phyloP scores from a whole-genome alignment of 371 early-diverging fungal species.

The Mucor saturninus region DNA sequence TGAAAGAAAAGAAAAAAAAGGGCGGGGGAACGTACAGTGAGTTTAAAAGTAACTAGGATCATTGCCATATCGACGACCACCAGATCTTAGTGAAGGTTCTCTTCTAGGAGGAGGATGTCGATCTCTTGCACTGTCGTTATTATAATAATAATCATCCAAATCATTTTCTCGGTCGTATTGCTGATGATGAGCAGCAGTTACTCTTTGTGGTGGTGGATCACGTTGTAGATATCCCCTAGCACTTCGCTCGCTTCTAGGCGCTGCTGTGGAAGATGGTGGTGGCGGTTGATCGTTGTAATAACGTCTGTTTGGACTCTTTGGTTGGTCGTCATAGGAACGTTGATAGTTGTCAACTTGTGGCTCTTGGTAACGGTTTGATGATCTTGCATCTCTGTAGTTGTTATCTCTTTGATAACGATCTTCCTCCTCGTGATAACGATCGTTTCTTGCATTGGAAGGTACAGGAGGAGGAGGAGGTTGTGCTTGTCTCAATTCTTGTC shows the following conservation, averaged over 20 bases:
- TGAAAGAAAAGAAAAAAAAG: background rate
- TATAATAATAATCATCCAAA: constrained; percentile 15
- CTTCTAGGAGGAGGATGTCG: constrained; percentile 6
- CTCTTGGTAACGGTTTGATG: background rate
- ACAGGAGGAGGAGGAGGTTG: constrained; percentile 13
- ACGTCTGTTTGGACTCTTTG: background rate
- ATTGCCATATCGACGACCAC: constrained; percentile 23
- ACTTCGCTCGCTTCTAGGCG: constrained; percentile 10
- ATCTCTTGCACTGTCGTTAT: background rate
- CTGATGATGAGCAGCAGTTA: background rate
- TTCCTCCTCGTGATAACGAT: background rate
- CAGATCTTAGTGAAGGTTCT: constrained; percentile 9
- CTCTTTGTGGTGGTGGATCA: background rate
- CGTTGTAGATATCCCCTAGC: constrained; percentile 6
- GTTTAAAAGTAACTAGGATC: constrained; percentile 22
- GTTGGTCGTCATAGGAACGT: background rate
- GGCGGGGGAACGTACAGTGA: background rate
- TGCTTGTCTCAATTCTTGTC: constrained; percentile 39
- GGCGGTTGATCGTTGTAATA: constrained; percentile 7
- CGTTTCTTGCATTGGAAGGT: constrained; percentile 1
- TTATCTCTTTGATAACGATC: constrained; percentile 5
- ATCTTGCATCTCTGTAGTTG: background rate
- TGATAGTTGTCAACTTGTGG: constrained; percentile 1
- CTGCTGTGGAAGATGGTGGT: background rate
- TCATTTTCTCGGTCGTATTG: background rate